Base-by-base conservation (phyloP, 2,329 filamentous ascomycete species). In the Fusarium circinatum region DNA sequence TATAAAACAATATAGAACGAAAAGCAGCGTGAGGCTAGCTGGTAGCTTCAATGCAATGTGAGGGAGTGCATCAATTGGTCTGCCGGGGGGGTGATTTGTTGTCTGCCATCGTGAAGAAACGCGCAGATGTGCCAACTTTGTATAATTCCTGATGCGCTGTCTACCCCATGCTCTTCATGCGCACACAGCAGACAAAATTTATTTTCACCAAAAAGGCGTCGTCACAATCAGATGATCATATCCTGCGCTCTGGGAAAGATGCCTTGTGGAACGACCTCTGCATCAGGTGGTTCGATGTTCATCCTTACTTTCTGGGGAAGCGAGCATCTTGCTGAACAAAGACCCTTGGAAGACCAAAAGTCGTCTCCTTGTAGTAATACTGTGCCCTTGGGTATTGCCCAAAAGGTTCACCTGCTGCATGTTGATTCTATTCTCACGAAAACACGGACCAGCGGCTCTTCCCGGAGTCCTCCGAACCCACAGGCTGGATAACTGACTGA, bases 251-350 rank as follows among this genome's bases (percentile, higher is more conserved):
- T 60, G 57, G 38, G 62, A 54, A 67, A 68, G 68, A 48, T 59
- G 64, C 42, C 70, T 66, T 68, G 70, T 78, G 76, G 76, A 61
- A 67, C 69, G 76, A 78, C 65, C 42, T 59, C 57, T 70, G 72
- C 65, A 73, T 75, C 67, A 71, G 70, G 68, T 78, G 76, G 76
- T 78, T 76, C 76, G 76, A 78, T 76, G 58, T 75, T 73, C 74
- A 54, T 75, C 72, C 74, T 57, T 57, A 72, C 45, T 73, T 73
- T 73, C 74, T 68, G 74, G 72, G 76, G 75, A 75, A 65, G 62
- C 62, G 49, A 71, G 56, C 60, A 70, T 59, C 63, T 71, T 55
- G 38, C 71, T 62, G 55, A 63, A 47, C 67, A 54, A 59, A 51
- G 51, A 63, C 62, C 62, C 62, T 62, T 56, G 56, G 63, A 71